These are phyloP conservation scores for Xylaria longipes DNA, from an alignment of 495 filamentous ascomycete species.

Conservation along the genomic window DNA sequence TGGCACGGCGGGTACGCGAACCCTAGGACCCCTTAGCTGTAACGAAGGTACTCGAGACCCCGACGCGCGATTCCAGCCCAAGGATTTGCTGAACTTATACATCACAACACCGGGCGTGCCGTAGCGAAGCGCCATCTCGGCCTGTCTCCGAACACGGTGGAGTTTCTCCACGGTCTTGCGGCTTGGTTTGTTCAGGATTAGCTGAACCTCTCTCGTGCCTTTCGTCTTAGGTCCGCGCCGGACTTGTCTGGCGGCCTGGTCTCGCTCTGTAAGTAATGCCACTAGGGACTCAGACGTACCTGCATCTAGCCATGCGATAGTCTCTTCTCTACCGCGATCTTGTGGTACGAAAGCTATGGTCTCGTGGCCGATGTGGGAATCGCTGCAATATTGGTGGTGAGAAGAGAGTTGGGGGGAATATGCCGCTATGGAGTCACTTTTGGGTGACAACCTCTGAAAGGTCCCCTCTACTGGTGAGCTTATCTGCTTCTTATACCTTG, in stretches of 20 bases:
- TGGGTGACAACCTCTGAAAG: not conserved
- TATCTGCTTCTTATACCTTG: not conserved
- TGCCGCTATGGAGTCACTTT: not conserved
- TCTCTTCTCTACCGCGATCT: constrained; percentile 26
- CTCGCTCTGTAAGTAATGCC: constrained; percentile 21
- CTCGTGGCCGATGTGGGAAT: not conserved
- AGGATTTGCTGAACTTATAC: constrained; percentile 32
- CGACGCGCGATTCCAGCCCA: constrained; percentile 27
- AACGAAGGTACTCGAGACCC: constrained; percentile 24
- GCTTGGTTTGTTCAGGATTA: constrained; percentile 30
- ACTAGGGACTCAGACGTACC: constrained; percentile 23
- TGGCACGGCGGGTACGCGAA: not conserved
- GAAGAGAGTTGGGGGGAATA: not conserved
- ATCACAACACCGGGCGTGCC: constrained; percentile 13
- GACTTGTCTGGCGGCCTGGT: constrained; percentile 25
- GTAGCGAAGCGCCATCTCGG: constrained; percentile 25
- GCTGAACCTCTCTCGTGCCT: constrained; percentile 30
- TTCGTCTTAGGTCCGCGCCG: constrained; percentile 25
- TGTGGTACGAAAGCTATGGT: constrained; percentile 23
- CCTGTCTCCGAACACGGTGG: constrained; percentile 19
- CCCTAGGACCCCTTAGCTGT: constrained; percentile 16
- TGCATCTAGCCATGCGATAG: constrained; percentile 22
- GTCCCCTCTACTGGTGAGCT: not conserved
- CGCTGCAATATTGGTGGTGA: not conserved
- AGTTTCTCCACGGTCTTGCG: constrained; percentile 26